These are phyloP conservation scores for Coniochaeta sp. DNA, from an alignment of 2,329 filamentous ascomycete genomes.

Conservation along the genomic window DNA sequence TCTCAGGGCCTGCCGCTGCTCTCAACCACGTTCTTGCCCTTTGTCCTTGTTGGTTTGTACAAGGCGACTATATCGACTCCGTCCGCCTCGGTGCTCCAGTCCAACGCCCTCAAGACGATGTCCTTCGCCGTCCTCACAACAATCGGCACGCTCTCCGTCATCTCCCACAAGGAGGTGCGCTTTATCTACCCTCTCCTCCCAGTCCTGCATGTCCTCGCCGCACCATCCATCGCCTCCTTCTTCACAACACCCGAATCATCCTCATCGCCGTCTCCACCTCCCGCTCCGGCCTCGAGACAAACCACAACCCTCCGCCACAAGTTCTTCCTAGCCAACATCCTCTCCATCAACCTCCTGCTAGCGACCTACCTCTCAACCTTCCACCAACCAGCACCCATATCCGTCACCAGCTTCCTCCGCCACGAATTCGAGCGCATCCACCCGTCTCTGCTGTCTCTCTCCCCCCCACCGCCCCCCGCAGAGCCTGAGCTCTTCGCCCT, in stretches of 20 bases:
- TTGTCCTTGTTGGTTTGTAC: conserved; percentile 59
- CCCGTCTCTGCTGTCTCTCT: conserved; percentile 25
- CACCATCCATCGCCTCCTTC: conserved; percentile 57
- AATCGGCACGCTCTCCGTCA: conserved; percentile 58
- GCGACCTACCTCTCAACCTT: conserved; percentile 66
- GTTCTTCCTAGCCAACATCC: conserved; percentile 44
- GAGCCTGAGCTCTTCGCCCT: conserved; percentile 52
- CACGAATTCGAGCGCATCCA: conserved; percentile 57
- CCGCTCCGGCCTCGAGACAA: conserved; percentile 15
- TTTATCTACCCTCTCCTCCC: conserved; percentile 93
- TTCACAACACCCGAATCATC: conserved; percentile 39
- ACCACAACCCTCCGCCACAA: conserved; percentile 37
- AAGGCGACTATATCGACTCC: conserved; percentile 30
- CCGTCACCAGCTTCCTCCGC: conserved; percentile 70
- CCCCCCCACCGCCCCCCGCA: conserved; percentile 20
- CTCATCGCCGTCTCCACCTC: conserved; percentile 13
- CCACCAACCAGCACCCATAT: conserved; percentile 75
- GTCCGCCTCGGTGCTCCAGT: conserved; percentile 23
- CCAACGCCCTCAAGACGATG: conserved; percentile 44
- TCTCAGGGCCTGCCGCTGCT: conserved; percentile 84
- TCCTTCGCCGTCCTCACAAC: conserved; percentile 52
- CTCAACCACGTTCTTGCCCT: conserved; percentile 75
- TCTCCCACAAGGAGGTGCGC: conserved; percentile 93
- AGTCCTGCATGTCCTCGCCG: conserved; percentile 73
- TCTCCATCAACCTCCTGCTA: conserved; percentile 62